phyloP scores from a whole-genome alignment of 371 early-diverging fungal genomes.

The Dichotomocladium elegans region DNA sequence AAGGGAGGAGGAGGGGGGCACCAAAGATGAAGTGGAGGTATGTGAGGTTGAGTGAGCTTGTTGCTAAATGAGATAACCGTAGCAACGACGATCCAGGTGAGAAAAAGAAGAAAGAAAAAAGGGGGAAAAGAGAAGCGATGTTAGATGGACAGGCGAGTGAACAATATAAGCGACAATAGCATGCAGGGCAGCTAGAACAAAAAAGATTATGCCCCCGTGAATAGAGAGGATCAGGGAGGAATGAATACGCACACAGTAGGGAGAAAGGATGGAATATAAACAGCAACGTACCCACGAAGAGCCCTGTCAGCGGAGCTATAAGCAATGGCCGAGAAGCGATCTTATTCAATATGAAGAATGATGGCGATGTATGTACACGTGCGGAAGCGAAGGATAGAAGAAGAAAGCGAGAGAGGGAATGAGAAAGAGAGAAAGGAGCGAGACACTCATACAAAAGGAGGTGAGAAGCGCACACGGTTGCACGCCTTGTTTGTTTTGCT shows the following conservation, averaged over 20 bases:
- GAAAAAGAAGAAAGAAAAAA: constrained; percentile 8
- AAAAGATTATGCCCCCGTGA: constrained; percentile 6
- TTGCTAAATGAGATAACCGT: no score
- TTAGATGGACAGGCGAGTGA: neutral
- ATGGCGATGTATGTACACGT: neutral
- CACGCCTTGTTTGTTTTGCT: constrained; percentile 12
- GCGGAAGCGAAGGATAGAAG: constrained; percentile 2
- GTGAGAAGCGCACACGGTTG: constrained; percentile 13
- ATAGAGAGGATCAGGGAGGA: neutral
- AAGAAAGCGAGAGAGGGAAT: constrained; percentile 1
- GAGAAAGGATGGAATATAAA: no score
- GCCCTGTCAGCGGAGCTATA: neutral
- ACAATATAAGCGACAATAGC: neutral
- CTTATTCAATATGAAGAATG: no score
- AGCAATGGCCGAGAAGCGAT: constrained; percentile 1
- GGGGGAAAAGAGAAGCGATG: neutral
- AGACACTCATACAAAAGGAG: constrained; percentile 7
- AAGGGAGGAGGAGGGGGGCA: no score
- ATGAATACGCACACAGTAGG: neutral
- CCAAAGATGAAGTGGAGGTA: constrained; percentile 6
- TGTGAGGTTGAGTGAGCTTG: no score
- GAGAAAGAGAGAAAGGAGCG: neutral
- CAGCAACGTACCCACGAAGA: no score
- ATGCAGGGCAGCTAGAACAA: constrained; percentile 14
- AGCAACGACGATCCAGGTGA: constrained; percentile 14